Conservation (phyloP, 75 land plant genomes). For the Pseudotsuga menziesii region DNA sequence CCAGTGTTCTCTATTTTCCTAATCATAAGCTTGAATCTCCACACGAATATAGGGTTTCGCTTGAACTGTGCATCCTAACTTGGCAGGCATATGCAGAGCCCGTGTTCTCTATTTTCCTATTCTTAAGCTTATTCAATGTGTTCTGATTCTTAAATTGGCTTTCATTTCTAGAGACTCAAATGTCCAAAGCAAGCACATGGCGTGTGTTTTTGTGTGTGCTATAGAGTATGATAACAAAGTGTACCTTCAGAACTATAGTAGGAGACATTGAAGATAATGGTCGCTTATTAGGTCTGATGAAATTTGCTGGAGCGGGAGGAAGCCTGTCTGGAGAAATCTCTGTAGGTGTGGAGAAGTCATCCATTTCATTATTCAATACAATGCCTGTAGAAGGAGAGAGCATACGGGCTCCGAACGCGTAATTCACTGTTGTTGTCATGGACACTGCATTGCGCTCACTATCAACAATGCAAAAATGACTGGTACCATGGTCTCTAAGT, state of each 20-base stretch:
- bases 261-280: slow-evolving; percentile 48
- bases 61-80: too few species aligned
- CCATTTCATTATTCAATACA: slow-evolving; percentile 39
- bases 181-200: too few species aligned
- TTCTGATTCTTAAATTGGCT: too few species aligned
- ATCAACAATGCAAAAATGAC: slow-evolving; percentile 39
- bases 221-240: neutral
- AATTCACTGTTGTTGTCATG: slow-evolving; percentile 40
- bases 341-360: slow-evolving; percentile 26
- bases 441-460: slow-evolving; percentile 25
- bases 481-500: slow-evolving; percentile 32
- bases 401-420: slow-evolving; percentile 18
- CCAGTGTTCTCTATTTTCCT: too few species aligned
- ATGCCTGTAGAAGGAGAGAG: slow-evolving; percentile 31
- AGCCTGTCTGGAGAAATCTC: neutral
- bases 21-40: too few species aligned
- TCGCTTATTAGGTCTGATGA: slow-evolving; percentile 23
- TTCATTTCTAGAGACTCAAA: too few species aligned
- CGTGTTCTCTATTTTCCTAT: too few species aligned
- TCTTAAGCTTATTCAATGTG: too few species aligned
- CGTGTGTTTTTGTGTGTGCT: too few species aligned
- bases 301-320: slow-evolving; percentile 32
- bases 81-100: too few species aligned
- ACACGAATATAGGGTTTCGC: too few species aligned
- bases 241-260: slow-evolving; percentile 32